phyloP scores from a whole-genome alignment of 2,329 filamentous ascomycete genomes.

The Aspergillus sp. region DNA sequence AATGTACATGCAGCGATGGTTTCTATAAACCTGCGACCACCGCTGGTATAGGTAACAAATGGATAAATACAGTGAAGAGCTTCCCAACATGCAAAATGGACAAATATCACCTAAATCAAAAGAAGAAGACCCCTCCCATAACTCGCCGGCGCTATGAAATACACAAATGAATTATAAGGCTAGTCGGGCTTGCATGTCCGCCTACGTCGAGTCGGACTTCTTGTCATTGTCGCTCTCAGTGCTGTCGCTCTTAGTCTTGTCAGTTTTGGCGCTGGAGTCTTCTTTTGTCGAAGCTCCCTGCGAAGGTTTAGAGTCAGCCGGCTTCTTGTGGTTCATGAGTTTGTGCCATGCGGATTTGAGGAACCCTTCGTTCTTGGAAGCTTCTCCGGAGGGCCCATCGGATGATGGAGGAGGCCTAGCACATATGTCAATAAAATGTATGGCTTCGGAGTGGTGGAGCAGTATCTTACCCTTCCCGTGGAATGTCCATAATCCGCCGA shows the following conservation, averaged over 20 bases:
- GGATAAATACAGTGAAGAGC: constrained; percentile 19
- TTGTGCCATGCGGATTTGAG: constrained; percentile 93
- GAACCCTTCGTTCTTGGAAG: constrained; percentile 84
- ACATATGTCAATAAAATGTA: constrained; percentile 8
- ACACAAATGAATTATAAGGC: constrained; percentile 35
- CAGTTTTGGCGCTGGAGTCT: constrained; percentile 26
- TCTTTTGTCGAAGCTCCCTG: constrained; percentile 36
- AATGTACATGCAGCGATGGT: constrained; percentile 22
- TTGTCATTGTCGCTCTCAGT: constrained; percentile 28
- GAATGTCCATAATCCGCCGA: constrained; percentile 87
- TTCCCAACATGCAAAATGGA: constrained; percentile 24
- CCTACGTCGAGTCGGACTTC: constrained; percentile 45
- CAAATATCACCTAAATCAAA: constrained; percentile 17
- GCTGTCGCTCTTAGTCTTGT: constrained; percentile 23
- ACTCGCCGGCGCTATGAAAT: constrained; percentile 47
- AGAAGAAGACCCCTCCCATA: constrained; percentile 23
- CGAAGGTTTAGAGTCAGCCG: constrained; percentile 30
- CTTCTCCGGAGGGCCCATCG: constrained; percentile 35
- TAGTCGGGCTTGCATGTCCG: constrained; percentile 5
- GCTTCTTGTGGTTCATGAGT: constrained; percentile 71
- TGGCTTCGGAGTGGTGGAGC: not conserved
- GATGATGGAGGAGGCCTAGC: constrained; percentile 30
- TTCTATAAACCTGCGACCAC: constrained; percentile 9
- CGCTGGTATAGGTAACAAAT: constrained; percentile 9
- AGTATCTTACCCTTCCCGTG: constrained; percentile 57